Base-by-base conservation (phyloP, 2,329 filamentous ascomycete genomes). In the Venturia pyrina region DNA sequence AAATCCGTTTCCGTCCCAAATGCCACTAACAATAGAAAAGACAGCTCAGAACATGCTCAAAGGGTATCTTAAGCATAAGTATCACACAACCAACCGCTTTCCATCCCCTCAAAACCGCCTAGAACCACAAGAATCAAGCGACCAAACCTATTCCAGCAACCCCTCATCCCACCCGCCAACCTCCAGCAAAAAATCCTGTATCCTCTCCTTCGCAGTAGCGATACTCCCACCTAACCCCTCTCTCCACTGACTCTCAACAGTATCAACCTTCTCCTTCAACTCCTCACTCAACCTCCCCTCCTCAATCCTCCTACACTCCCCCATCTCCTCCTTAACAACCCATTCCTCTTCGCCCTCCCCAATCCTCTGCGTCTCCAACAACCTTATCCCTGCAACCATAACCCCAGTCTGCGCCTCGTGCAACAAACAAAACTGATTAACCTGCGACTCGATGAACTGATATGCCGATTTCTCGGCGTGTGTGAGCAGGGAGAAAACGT, bases 381-480 rank as follows among this genome's bases (percentile, higher is more conserved):
- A 80, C 68, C 86, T 83, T 64, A 85, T 85, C 69, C 87, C 86
- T 8, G 90, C 89, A 60, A 82, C 82, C 73, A 90, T 88, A 1
- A 90, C 86, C 0, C 88, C 88, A 65, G 90, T 90, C 73, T 91
- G 91, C 64, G 96, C 91, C 76, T 97, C 92, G 72, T 97, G 95
- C 66, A 96, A 78, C 46, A 98, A 81, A 72, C 93, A 98, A 32
- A 96, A 82, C 43, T 97, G 80, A 73, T 97, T 97, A 40, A 87
- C 93, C 79, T 98, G 93, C 7, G 87, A 89, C 79, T 98, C 95
- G 72, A 98, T 97, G 77, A 96, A 98, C 75, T 98, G 95, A 73
- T 96, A 96, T 10, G 91, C 93, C 71, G 89, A 93, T 79, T 95
- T 96, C 75, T 96, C 91, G 0, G 92, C 89, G 72, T 98, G 93